Evolutionary conservation across 371 early-diverging fungal species (phyloP), one percentile per base, ranked within the genome.

Genomic region (Fennellomyces sp.): DNA sequence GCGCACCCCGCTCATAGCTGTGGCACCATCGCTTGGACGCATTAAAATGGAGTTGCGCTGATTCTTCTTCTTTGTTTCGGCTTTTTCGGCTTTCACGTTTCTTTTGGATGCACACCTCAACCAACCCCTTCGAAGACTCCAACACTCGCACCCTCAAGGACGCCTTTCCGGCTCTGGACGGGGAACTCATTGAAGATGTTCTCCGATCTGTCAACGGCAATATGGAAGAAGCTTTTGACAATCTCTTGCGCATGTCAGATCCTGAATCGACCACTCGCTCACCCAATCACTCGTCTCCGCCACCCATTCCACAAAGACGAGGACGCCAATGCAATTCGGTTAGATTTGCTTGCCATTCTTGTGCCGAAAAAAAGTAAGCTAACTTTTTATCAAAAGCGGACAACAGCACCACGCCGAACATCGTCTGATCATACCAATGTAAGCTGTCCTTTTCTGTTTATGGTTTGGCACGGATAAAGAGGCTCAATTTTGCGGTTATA

Each of bases 81-180:
- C n/a, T n/a, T n/a, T n/a, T n/a, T n/a, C n/a, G n/a, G n/a, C n/a
- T n/a, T n/a, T n/a, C n/a, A n/a, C n/a, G n/a, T n/a, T n/a, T n/a
- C n/a, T n/a, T n/a, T n/a, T n/a, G n/a, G n/a, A n/a, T n/a, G n/a
- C n/a, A n/a, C n/a, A n/a, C n/a, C n/a, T n/a, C n/a, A n/a, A n/a
- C n/a, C n/a, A n/a, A n/a, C n/a, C n/a, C n/a, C n/a, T n/a, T n/a
- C n/a, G n/a, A n/a, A n/a, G n/a, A n/a, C n/a, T n/a, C n/a, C n/a
- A n/a, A n/a, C n/a, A n/a, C n/a, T n/a, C n/a, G n/a, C n/a, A 69
- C 61, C 10, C 58, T 69, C n/a, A 33, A 42, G 36, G 65, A 69
- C 35, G 69, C 64, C 12, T 69, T 69, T 29, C 65, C 69, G 0
- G 47, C 30, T 0, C 25, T 64, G 26, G 61, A 64, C 26, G 17